A percentile compares a stretch with the other conserved stretches of the same genome.
Evolutionary conservation across 768 basidiomycete species (phyloP).

Genomic region (Phylloporus rhodoxanthus): DNA sequence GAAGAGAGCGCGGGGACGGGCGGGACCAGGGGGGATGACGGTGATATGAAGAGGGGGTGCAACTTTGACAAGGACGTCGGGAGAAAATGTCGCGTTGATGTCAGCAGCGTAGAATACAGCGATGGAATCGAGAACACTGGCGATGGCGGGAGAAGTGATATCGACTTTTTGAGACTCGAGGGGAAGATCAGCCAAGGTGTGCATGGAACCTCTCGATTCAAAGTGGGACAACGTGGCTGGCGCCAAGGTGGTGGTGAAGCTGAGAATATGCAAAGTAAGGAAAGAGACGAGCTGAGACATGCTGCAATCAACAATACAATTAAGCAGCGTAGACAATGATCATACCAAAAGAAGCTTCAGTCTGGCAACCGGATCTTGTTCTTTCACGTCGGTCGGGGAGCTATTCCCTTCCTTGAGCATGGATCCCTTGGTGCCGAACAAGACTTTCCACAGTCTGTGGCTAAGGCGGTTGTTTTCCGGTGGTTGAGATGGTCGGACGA

Average conservation of each 20-base stretch:
- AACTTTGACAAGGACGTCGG: constrained; percentile 54
- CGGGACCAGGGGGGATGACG: constrained; percentile 34
- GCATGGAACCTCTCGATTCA: constrained; percentile 23
- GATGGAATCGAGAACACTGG: constrained; percentile 53
- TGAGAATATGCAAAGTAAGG: constrained; percentile 84
- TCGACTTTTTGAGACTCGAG: constrained; percentile 54
- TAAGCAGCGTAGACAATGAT: constrained; percentile 7
- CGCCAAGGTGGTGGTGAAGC: constrained; percentile 87
- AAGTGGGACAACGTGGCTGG: constrained; percentile 48
- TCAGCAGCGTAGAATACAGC: constrained; percentile 31
- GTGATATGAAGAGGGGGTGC: constrained; percentile 54
- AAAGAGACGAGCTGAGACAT: constrained; percentile 73
- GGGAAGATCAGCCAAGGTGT: constrained; percentile 12
- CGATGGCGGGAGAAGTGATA: constrained; percentile 55
- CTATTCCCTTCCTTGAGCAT: constrained; percentile 41
- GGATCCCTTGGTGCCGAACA: constrained; percentile 48
- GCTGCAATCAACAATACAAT: background rate
- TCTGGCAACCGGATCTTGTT: constrained; percentile 77
- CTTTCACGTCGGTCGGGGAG: constrained; percentile 39
- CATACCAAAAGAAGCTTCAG: constrained; percentile 82
- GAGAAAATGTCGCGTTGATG: constrained; percentile 16
- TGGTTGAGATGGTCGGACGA: constrained; percentile 20
- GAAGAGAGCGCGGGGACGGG: constrained; percentile 29
- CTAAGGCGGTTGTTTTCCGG: constrained; percentile 14
- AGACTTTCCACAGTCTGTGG: constrained; percentile 24